These are phyloP conservation scores for Tephrocybe sp. DNA, from an alignment of 768 basidiomycete genomes.

Conservation along the genomic window DNA sequence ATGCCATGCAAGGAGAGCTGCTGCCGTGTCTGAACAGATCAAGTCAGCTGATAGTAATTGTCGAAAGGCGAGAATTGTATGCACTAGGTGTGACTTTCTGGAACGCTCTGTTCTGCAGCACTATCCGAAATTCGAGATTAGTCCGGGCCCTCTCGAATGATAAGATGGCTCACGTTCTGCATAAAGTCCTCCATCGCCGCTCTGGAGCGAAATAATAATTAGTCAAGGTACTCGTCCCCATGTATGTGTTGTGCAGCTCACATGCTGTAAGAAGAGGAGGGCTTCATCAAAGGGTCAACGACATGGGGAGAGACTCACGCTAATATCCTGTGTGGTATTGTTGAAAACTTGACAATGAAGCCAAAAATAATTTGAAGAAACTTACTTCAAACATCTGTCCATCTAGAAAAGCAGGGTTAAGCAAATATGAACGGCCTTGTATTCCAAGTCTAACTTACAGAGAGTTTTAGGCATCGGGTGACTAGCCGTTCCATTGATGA, in stretches of 20 bases:
- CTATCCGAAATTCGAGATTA: conserved; percentile 27
- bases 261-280: conserved; percentile 18
- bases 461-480: conserved; percentile 53
- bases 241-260: background rate
- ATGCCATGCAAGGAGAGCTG: conserved; percentile 53
- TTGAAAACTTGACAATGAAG: background rate
- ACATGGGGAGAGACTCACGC: conserved; percentile 37
- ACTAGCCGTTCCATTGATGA: conserved; percentile 36
- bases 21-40: conserved; percentile 38
- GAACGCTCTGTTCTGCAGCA: conserved; percentile 71
- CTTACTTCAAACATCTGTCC: conserved; percentile 63
- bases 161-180: conserved; percentile 45
- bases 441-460: too few species aligned
- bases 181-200: conserved; percentile 70
- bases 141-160: background rate
- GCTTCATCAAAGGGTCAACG: background rate
- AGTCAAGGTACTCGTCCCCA: background rate
- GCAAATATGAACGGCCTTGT: too few species aligned
- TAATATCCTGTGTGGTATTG: conserved; percentile 49
- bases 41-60: background rate
- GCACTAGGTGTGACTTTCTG: conserved; percentile 59
- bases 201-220: conserved; percentile 31
- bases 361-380: background rate
- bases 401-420: conserved; percentile 26
- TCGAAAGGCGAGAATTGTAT: background rate